Evolutionary conservation across 163 green algal species (phyloP), one percentile per base, ranked within the genome.

Genomic region (Scenedesmus sp.): DNA sequence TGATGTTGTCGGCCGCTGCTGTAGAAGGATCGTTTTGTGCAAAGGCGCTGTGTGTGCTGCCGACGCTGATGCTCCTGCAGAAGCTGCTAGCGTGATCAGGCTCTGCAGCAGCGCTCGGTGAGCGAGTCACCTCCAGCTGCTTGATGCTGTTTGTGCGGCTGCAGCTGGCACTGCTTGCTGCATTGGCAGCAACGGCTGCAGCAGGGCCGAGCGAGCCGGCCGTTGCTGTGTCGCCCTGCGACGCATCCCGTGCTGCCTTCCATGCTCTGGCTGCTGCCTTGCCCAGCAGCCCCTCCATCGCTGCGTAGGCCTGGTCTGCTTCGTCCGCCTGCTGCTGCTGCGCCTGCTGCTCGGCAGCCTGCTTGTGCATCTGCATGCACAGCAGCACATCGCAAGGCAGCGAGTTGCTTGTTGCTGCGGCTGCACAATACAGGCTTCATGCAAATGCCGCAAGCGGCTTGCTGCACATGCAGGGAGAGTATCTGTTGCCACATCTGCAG

Each of bases 231-330:
- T 0, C 18, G 49, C 53, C 20, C 9, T 37, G 12, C 20, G 65
- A 51, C 0, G 24, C 42, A n/a, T 87, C 76, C 20, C 87, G 81
- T 10, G 56, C 87, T 82, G 79, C 56, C 24, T 79, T 87, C 76
- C 87, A 86, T 24, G 59, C 88, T 35, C 44, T 89, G 0, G 88
- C 88, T 59, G 81, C 88, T 83, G 80, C 88, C 42, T 82, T 89
- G 33, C 88, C 88, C 22, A 92, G 82, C 33, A 92, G 49, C 46
- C 89, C 80, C 65, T 92, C 88, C 88, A 92, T 92, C 20, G 59
- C 87, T 53, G 53, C 42, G 40, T 81, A 87, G 16, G 76, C 78
- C 53, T 51, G 68, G 42, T 87, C 78, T 24, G 42, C 87, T 4
- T 26, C 85, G 4, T 16, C 53, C 49, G 16, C 37, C 81, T 87